Conservation (phyloP, 768 basidiomycete genomes). For the Agrocybe praecox region DNA sequence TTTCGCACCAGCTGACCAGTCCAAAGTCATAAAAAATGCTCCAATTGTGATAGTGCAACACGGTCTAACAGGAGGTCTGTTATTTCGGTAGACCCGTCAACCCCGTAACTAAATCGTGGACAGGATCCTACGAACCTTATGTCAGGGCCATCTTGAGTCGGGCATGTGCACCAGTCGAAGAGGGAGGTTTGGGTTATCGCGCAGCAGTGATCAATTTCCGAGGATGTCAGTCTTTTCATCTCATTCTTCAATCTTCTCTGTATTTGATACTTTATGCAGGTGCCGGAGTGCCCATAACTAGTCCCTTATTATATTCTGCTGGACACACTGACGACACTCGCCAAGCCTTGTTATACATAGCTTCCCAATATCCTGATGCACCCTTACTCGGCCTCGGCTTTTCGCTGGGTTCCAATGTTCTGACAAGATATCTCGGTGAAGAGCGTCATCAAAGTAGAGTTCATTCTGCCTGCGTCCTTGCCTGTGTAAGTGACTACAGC, state of each 20-base stretch:
- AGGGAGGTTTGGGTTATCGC: slow-evolving; percentile 91
- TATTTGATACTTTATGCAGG: slow-evolving; percentile 44
- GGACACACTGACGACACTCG: slow-evolving; percentile 91
- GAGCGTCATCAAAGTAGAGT: slow-evolving; percentile 69
- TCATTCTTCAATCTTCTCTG: slow-evolving; percentile 10
- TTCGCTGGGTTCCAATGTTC: slow-evolving; percentile 90
- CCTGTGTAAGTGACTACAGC: slow-evolving; percentile 57
- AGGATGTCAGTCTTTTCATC: slow-evolving; percentile 64
- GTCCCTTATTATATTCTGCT: slow-evolving; percentile 83
- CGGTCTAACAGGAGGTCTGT: slow-evolving; percentile 55
- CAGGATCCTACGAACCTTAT: slow-evolving; percentile 90
- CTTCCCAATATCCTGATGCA: slow-evolving; percentile 72
- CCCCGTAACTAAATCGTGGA: slow-evolving; percentile 8
- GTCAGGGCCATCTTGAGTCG: slow-evolving; percentile 81
- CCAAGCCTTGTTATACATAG: slow-evolving; percentile 76
- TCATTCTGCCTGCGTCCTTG: slow-evolving; percentile 67
- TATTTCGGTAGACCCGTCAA: not conserved
- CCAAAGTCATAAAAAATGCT: slow-evolving; percentile 37
- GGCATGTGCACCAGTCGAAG: slow-evolving; percentile 65
- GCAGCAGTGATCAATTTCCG: slow-evolving; percentile 92
- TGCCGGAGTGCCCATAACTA: slow-evolving; percentile 84
- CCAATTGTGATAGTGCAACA: slow-evolving; percentile 62
- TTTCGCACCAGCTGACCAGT: slow-evolving; percentile 53
- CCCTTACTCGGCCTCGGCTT: slow-evolving; percentile 88
- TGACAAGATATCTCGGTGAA: slow-evolving; percentile 88